Evolutionary conservation across 202 grass and related monocot species (phyloP).

Genomic region (Saccharum hybrid): DNA sequence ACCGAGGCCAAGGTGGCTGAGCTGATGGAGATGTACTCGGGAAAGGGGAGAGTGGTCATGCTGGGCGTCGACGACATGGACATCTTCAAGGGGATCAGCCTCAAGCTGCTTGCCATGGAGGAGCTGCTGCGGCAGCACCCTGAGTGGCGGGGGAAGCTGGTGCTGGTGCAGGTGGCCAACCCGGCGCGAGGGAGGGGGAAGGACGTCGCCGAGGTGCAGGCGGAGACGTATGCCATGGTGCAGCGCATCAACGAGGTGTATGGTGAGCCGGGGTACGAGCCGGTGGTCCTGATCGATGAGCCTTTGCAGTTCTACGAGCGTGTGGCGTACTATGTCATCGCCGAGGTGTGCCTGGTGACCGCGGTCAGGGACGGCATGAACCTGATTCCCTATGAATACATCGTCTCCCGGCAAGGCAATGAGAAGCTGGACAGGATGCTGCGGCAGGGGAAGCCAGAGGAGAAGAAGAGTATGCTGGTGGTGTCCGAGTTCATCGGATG

Average conservation of each 20-base stretch:
- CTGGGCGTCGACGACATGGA: conserved; percentile 98
- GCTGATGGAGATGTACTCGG: conserved; percentile 60
- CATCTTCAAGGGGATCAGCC: conserved; percentile 94
- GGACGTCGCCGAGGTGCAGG: conserved; percentile 78
- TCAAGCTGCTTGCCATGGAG: conserved; percentile 91
- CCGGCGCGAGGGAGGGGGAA: conserved; percentile 76
- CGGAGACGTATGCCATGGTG: conserved; percentile 65
- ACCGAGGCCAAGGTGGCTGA: conserved; percentile 72
- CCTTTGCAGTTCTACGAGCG: conserved; percentile 82
- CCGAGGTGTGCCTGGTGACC: conserved; percentile 88
- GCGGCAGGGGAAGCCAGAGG: conserved; percentile 39
- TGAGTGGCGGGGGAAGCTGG: conserved; percentile 81
- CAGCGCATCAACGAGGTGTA: conserved; percentile 72
- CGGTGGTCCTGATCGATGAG: conserved; percentile 75
- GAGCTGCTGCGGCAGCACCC: conserved; percentile 74
- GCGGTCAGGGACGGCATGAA: conserved; percentile 94
- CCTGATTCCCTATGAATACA: conserved; percentile 86
- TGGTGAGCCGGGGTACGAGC: conserved; percentile 63
- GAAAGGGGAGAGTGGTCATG: conserved; percentile 71
- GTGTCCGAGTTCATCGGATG: conserved; percentile 91
- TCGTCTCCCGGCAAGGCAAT: conserved; percentile 77
- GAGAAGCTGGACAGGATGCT: conserved; percentile 63
- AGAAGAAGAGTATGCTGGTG: conserved; percentile 91
- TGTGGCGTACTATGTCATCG: conserved; percentile 77
- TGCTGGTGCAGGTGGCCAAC: conserved; percentile 88